A percentile compares a stretch with the other conserved stretches of the same genome.
Evolutionary conservation across 2,329 filamentous ascomycete genomes (phyloP).

Genomic region (Xylariaceae sp.): DNA sequence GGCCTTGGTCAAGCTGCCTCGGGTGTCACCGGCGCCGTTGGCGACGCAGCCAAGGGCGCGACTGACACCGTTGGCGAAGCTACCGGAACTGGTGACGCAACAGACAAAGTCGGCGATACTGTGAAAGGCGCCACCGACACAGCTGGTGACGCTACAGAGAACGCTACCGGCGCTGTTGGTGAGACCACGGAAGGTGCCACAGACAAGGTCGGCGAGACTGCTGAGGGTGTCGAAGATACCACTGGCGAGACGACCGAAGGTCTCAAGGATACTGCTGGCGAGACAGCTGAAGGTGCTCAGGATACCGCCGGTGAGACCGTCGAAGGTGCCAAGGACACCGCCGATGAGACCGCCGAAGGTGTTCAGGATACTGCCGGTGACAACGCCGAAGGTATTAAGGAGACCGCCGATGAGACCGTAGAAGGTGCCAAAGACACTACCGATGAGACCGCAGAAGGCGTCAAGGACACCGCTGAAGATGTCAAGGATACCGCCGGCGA

Average conservation of each 20-base stretch:
- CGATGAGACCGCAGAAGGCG: slow-evolving; percentile 17
- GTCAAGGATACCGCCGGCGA: not conserved
- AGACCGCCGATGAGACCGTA: slow-evolving; percentile 18
- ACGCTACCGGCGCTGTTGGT: slow-evolving; percentile 10
- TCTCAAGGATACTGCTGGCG: slow-evolving; percentile 17
- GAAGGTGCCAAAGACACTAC: slow-evolving; percentile 20
- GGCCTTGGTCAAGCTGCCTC: slow-evolving; percentile 23
- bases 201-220: slow-evolving; percentile 14
- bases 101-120: slow-evolving; percentile 23
- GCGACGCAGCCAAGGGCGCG: slow-evolving; percentile 22
- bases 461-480: slow-evolving; percentile 1
- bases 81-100: slow-evolving; percentile 21
- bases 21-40: slow-evolving; percentile 20
- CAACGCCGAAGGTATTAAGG: slow-evolving; percentile 5
- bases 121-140: slow-evolving; percentile 19
- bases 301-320: slow-evolving; percentile 20
- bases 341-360: slow-evolving; percentile 21
- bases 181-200: slow-evolving; percentile 18
- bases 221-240: slow-evolving; percentile 13
- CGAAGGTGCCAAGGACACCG: slow-evolving; percentile 18
- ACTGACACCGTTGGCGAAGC: slow-evolving; percentile 25
- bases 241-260: slow-evolving; percentile 12
- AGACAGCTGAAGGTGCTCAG: slow-evolving; percentile 20
- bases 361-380: slow-evolving; percentile 19
- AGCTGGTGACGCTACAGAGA: slow-evolving; percentile 13